Percentiles rank a stretch among this genome's conserved stretches.
Evolutionary conservation across 148 eudicot species (phyloP).

Genomic region (Nyssa sinensis): DNA sequence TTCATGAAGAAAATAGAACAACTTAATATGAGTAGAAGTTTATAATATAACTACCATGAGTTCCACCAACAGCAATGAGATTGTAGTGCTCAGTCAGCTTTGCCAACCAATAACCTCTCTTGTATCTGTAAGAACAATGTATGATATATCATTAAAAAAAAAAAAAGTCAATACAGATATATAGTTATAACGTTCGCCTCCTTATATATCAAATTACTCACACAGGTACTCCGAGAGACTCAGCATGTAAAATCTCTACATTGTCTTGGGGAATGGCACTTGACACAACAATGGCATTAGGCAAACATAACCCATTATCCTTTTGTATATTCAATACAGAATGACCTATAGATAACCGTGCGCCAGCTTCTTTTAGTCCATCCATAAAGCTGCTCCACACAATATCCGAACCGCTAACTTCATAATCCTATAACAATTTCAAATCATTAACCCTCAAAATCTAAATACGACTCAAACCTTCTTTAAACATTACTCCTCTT

Average conservation of each 20-base stretch:
- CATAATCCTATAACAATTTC: constrained; percentile 7
- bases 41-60: background rate
- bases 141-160: background rate
- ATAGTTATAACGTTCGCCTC: background rate
- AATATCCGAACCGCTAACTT: constrained; percentile 21
- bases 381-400: constrained; percentile 20
- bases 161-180: background rate
- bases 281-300: constrained; percentile 17
- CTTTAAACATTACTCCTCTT: background rate
- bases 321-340: constrained; percentile 11
- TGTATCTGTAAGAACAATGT: background rate
- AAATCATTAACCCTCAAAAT: constrained; percentile 4
- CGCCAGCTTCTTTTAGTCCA: constrained; percentile 15
- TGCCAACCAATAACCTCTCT: constrained; percentile 5
- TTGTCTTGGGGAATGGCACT: constrained; percentile 10
- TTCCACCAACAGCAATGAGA: constrained; percentile 11
- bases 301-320: constrained; percentile 12
- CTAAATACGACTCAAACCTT: background rate
- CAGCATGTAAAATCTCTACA: constrained; percentile 16
- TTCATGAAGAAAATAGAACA: background rate
- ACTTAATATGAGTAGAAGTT: background rate
- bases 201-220: background rate
- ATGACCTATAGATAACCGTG: constrained; percentile 5
- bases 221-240: constrained; percentile 13
- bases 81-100: constrained; percentile 6